These are phyloP conservation scores for Cladophialophora chaetospira DNA, from an alignment of 2,329 filamentous ascomycete species.

Conservation along the genomic window DNA sequence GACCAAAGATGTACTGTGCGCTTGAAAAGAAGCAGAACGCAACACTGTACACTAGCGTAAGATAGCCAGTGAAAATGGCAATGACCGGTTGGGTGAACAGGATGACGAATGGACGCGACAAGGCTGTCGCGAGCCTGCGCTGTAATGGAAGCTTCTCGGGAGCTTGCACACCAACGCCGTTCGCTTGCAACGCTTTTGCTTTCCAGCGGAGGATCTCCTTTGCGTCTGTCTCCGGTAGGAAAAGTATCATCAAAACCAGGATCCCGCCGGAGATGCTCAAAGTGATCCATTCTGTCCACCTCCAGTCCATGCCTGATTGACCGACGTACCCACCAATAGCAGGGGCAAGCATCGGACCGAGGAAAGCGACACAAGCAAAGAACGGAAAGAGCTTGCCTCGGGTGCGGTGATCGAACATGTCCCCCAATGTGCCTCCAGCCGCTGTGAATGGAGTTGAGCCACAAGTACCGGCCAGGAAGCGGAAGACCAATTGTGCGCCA, in stretches of 20 bases:
- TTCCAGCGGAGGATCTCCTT: slow-evolving; percentile 49
- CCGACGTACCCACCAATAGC: slow-evolving; percentile 48
- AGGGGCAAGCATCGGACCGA: slow-evolving; percentile 7
- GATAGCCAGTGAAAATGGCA: neutral
- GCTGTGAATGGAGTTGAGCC: slow-evolving; percentile 48
- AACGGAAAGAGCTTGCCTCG: slow-evolving; percentile 45
- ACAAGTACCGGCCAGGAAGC: slow-evolving; percentile 54
- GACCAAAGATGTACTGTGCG: neutral
- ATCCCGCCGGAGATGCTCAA: slow-evolving; percentile 41
- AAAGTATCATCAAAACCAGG: slow-evolving; percentile 42
- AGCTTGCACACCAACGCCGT: slow-evolving; percentile 49
- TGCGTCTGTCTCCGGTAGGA: slow-evolving; percentile 54
- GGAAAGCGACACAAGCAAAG: slow-evolving; percentile 43
- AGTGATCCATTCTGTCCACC: slow-evolving; percentile 51
- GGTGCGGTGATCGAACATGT: neutral
- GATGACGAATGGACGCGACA: neutral
- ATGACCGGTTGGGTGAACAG: slow-evolving; percentile 7
- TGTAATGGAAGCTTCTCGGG: slow-evolving; percentile 43
- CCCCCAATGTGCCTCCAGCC: neutral
- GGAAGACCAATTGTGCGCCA: slow-evolving; percentile 49
- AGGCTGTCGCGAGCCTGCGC: slow-evolving; percentile 32
- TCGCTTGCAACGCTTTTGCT: slow-evolving; percentile 43
- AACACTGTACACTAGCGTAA: neutral
- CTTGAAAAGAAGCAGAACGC: slow-evolving; percentile 5
- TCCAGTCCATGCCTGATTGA: slow-evolving; percentile 44